Base-by-base conservation (phyloP, 345 rosid species). In the Gynandropsis gynandra region DNA sequence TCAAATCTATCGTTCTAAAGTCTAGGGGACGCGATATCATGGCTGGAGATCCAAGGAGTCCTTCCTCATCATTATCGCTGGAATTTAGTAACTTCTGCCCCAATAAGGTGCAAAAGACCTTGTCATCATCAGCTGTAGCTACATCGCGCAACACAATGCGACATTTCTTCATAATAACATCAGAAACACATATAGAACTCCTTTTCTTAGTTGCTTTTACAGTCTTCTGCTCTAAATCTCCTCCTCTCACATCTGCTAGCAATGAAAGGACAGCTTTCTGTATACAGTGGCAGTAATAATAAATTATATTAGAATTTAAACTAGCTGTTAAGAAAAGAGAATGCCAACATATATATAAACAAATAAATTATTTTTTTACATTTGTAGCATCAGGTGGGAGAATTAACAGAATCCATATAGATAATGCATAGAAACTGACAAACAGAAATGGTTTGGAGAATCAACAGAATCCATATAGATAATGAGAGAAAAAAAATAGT, bases 191-290 rank as follows among this genome's bases (percentile, higher is more conserved):
- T 50, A 92, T 13, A 9, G 65, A 58, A 32, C 46, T 77, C 77
- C 72, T 79, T 63, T 67, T 83, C 69, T 72, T 87, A 50, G 65
- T 64, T 74, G 52, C 76, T 66, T 79, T 73, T 2, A 72, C 80
- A 40, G 75, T 55, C 56, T 65, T 74, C 61, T 70, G 77, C 41
- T 58, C 74, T 65, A 65, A 40, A 62, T 66, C 73, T 62, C 81
- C 80, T 60, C 50, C 66, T 31, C 42, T 55, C 62, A 83, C 57
- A 67, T 87, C 87, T 16, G 78, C 88, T 47, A 92, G 79, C 75
- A 92, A 87, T 32, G 88, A 76, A 66, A 92, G 80, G 70, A 87
- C 96, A 67, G 96, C 96, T 92, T 87, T 92, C 98, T 92, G 98
- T 61, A 55, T 62, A 69, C 78, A 68, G 78, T 59, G 55, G 76